Percentiles rank a stretch among this genome's conserved stretches.
These are phyloP conservation scores for Blastobotrys elegans DNA, from an alignment of 1,139 yeast species.

Conservation along the genomic window DNA sequence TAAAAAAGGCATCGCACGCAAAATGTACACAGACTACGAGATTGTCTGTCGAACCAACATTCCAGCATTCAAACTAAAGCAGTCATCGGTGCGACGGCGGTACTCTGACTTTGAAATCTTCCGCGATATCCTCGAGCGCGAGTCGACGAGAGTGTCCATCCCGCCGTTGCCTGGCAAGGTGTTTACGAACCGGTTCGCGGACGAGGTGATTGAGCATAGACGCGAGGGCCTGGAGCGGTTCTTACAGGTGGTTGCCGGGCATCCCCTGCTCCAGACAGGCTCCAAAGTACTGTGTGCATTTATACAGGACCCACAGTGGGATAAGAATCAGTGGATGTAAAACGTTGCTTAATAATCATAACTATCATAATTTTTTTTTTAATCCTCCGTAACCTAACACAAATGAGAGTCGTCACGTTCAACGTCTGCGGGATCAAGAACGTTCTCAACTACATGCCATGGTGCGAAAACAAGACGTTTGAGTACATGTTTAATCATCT, in stretches of 20 bases:
- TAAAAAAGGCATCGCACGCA: slow-evolving; percentile 42
- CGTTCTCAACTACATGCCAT: slow-evolving; percentile 74
- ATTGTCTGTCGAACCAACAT: slow-evolving; percentile 69
- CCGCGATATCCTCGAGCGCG: slow-evolving; percentile 68
- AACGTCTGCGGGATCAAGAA: slow-evolving; percentile 85
- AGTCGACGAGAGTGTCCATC: slow-evolving; percentile 69
- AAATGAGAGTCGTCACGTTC: slow-evolving; percentile 56
- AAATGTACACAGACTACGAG: slow-evolving; percentile 86
- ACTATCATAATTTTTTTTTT: neutral
- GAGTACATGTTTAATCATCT: slow-evolving; percentile 48
- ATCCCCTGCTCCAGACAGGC: slow-evolving; percentile 88
- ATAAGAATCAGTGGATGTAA: slow-evolving; percentile 39
- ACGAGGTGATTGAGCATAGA: slow-evolving; percentile 77
- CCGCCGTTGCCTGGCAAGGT: slow-evolving; percentile 90
- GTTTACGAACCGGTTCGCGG: slow-evolving; percentile 67
- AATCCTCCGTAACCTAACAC: slow-evolving; percentile 11
- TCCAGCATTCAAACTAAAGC: slow-evolving; percentile 72
- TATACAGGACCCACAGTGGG: slow-evolving; percentile 86
- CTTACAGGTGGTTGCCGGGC: slow-evolving; percentile 79
- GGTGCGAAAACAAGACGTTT: slow-evolving; percentile 55
- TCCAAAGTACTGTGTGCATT: slow-evolving; percentile 77
- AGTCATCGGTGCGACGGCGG: slow-evolving; percentile 71
- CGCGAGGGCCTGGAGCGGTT: slow-evolving; percentile 81
- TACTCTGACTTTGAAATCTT: slow-evolving; percentile 88
- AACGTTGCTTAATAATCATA: neutral